Conservation (phyloP, 179 eudicot species). For the Vitellaria paradoxa region DNA sequence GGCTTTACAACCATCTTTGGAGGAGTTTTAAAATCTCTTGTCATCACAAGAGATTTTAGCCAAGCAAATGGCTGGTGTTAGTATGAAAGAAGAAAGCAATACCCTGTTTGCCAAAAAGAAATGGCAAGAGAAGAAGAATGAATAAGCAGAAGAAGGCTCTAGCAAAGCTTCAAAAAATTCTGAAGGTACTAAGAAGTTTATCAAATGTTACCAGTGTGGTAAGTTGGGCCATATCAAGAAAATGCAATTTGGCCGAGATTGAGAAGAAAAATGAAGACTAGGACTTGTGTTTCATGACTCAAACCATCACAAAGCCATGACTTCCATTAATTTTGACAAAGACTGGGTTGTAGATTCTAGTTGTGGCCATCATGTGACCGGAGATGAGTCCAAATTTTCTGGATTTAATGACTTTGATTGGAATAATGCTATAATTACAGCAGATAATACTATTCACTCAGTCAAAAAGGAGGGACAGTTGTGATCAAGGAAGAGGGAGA, state of each 20-base stretch:
- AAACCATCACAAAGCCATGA: background rate
- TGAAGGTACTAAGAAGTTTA: background rate
- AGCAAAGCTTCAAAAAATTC: background rate
- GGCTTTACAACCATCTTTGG: slow-evolving; percentile 7
- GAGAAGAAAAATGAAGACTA: background rate
- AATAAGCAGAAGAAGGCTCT: background rate
- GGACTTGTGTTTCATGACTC: background rate
- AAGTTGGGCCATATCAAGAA: background rate
- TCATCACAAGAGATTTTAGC: slow-evolving; percentile 12
- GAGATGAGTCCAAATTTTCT: slow-evolving; percentile 6
- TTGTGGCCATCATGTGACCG: slow-evolving; percentile 1
- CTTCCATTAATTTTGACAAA: background rate
- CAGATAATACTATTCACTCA: slow-evolving; percentile 6
- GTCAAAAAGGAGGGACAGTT: slow-evolving; percentile 7
- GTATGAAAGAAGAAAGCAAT: no score
- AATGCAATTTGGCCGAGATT: background rate
- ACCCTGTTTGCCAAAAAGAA: background rate
- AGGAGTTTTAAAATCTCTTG: slow-evolving; percentile 8
- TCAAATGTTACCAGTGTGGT: background rate
- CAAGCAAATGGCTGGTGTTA: slow-evolving; percentile 9
- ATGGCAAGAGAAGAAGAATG: background rate
- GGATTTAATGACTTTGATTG: background rate
- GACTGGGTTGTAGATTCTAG: slow-evolving; percentile 5
- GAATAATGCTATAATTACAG: slow-evolving; percentile 1
- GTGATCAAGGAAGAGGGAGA: background rate